These are phyloP conservation scores for Cordyceps farinosa DNA, from an alignment of 2,329 filamentous ascomycete species.

Conservation along the genomic window DNA sequence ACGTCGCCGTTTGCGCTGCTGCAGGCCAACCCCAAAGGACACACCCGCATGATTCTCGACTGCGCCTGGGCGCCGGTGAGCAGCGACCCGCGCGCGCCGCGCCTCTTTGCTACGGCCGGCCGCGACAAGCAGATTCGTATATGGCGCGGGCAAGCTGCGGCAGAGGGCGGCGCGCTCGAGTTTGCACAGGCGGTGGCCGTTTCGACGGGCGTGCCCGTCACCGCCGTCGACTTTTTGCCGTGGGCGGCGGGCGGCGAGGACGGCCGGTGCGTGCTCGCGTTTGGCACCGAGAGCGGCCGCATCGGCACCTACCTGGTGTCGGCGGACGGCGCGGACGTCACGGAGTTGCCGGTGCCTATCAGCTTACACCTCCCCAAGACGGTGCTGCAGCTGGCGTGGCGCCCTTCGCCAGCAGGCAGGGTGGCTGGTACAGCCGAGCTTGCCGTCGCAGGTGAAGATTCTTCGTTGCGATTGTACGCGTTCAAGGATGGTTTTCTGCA, in stretches of 20 bases:
- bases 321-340: slow-evolving; percentile 36
- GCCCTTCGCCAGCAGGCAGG: slow-evolving; percentile 40
- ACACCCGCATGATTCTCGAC: slow-evolving; percentile 88
- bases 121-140: slow-evolving; percentile 81
- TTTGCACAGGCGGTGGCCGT: slow-evolving; percentile 55
- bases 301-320: slow-evolving; percentile 43
- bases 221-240: slow-evolving; percentile 64
- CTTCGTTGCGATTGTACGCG: slow-evolving; percentile 56
- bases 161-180: slow-evolving; percentile 28
- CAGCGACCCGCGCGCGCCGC: slow-evolving; percentile 29
- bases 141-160: slow-evolving; percentile 48
- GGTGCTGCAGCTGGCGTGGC: slow-evolving; percentile 67
- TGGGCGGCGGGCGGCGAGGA: slow-evolving; percentile 24
- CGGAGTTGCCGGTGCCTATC: slow-evolving; percentile 32
- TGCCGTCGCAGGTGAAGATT: slow-evolving; percentile 58
- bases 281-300: slow-evolving; percentile 55
- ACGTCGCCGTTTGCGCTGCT: slow-evolving; percentile 51
- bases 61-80: slow-evolving; percentile 71
- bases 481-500: slow-evolving; percentile 31
- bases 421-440: slow-evolving; percentile 37
- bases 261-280: slow-evolving; percentile 43
- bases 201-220: slow-evolving; percentile 58
- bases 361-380: slow-evolving; percentile 58
- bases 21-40: slow-evolving; percentile 74
- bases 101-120: slow-evolving; percentile 79